Evolutionary conservation across 371 early-diverging fungal species (phyloP), one percentile per base, ranked within the genome.

Genomic region (Saksenaea vasiformis): DNA sequence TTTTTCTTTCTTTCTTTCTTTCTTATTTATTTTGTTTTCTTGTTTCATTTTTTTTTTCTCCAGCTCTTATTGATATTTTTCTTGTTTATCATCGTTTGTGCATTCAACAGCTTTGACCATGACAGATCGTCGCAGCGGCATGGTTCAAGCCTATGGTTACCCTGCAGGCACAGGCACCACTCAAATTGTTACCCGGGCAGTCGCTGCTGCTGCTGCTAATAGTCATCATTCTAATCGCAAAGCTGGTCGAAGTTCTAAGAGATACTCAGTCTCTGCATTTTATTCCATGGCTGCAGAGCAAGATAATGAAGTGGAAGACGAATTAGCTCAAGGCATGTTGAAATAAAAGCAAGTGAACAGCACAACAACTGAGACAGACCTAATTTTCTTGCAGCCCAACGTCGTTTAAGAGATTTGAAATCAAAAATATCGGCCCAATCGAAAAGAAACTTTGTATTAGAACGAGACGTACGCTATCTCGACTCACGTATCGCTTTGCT

Each of bases 271-370:
- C 1, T 91, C 89, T 8, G 94, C 93, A n/a, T 84, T 95, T 36
- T 95, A 93, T 69, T 95, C 97, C 5, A 95, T 95, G 87, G 96
- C 94, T 15, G 93, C 95, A n/a, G 96, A 95, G 72, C 93, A 95
- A 70, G 97, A 97, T 67, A 90, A 87, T 57, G 96, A 95, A 70
- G 94, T 96, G 11, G 94, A 95, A 71, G 97, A 97, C 83, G 97
- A 96, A 66, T 87, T 97, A 37, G 93, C 96, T 34, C 73, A 75
- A 66, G 81, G 81, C 74, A 69, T 64, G 55, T 58, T 36, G 24
- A 17, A n/a, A 36, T 10, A 13, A 44, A 22, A 22, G 17, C 35
- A 53, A 11, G 22, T 24, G 22, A 17, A 36, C 47, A 35, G 22
- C 19, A 17, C 14, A 53, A 31, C 9, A 59, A 36, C 19, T 15